Conservation (phyloP, 2,329 filamentous ascomycete genomes). For the Nigrospora sphaerica region DNA sequence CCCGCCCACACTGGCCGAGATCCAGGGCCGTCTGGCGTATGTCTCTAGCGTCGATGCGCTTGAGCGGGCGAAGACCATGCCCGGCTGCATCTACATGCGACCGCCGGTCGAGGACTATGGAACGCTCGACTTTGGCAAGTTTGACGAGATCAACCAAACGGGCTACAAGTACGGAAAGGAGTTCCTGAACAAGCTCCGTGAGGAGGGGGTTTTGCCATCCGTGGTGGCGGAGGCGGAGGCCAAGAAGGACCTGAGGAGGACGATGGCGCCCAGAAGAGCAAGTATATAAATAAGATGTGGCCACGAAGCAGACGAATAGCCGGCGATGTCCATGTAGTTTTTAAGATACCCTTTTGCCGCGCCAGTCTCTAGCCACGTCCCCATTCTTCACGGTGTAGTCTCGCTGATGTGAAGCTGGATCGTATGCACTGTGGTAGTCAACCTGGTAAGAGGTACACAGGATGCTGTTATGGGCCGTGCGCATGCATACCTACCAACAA, state of each 20-base stretch:
- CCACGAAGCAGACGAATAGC: neutral
- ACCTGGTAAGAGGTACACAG: too few species aligned
- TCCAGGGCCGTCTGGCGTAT: conserved; percentile 90
- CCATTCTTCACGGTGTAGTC: too few species aligned
- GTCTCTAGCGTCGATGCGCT: conserved; percentile 92
- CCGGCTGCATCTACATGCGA: conserved; percentile 92
- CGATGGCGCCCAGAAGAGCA: conserved; percentile 71
- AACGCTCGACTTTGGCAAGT: conserved; percentile 93
- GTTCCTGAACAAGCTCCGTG: conserved; percentile 69
- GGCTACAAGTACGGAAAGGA: conserved; percentile 82
- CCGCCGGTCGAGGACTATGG: conserved; percentile 91
- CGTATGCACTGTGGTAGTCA: too few species aligned
- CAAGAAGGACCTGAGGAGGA: conserved; percentile 68
- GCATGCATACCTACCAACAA: too few species aligned
- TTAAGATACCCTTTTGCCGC: neutral
- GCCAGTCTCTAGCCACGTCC: too few species aligned
- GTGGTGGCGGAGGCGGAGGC: conserved; percentile 66
- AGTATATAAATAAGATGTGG: conserved; percentile 50
- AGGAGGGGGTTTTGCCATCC: conserved; percentile 65
- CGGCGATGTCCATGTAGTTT: neutral
- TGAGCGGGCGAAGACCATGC: conserved; percentile 83
- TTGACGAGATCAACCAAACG: conserved; percentile 90
- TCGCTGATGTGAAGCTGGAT: too few species aligned
- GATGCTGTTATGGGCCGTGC: too few species aligned
- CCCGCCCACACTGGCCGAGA: conserved; percentile 89